Percentiles rank a stretch among this genome's conserved stretches.
phyloP scores from a whole-genome alignment of 2,329 filamentous ascomycete genomes.

The Colletotrichum abscissum region DNA sequence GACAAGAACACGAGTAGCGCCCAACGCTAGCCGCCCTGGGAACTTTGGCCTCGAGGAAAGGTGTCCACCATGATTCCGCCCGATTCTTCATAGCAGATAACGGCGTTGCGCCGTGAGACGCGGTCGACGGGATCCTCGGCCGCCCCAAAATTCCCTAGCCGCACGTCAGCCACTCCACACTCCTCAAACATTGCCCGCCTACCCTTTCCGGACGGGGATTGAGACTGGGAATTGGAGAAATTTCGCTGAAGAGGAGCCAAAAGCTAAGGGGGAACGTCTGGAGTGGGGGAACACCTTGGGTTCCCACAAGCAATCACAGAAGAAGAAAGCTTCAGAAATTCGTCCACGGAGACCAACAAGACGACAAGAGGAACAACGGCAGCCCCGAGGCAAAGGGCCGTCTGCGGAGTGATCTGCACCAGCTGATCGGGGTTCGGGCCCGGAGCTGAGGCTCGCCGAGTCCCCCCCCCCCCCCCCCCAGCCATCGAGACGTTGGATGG shows the following conservation, averaged over 20 bases:
- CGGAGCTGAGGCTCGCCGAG: slow-evolving; percentile 25
- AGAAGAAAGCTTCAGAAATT: slow-evolving; percentile 2
- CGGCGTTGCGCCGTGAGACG: neutral
- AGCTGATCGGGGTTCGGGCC: slow-evolving; percentile 22
- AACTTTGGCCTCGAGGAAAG: neutral
- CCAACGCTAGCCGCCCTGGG: slow-evolving; percentile 5
- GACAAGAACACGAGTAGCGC: slow-evolving; percentile 18
- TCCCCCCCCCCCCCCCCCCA: neutral
- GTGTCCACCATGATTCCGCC: neutral
- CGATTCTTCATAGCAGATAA: neutral
- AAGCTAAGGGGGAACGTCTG: neutral
- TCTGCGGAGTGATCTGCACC: slow-evolving; percentile 32
- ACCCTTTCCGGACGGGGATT: slow-evolving; percentile 4
- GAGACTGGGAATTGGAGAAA: neutral
- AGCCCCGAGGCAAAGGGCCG: slow-evolving; percentile 29
- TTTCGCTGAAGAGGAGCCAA: neutral
- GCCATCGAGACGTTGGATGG: neutral
- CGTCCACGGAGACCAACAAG: neutral
- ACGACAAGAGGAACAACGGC: slow-evolving; percentile 4
- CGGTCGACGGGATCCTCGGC: slow-evolving; percentile 7
- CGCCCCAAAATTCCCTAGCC: slow-evolving; percentile 4
- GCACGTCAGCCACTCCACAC: slow-evolving; percentile 13
- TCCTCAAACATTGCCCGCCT: slow-evolving; percentile 29
- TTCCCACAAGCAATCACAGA: slow-evolving; percentile 11
- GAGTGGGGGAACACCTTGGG: neutral